Base-by-base conservation (phyloP, 352 stramenopile species). In the Hyaloperonospora arabidopsidis region DNA sequence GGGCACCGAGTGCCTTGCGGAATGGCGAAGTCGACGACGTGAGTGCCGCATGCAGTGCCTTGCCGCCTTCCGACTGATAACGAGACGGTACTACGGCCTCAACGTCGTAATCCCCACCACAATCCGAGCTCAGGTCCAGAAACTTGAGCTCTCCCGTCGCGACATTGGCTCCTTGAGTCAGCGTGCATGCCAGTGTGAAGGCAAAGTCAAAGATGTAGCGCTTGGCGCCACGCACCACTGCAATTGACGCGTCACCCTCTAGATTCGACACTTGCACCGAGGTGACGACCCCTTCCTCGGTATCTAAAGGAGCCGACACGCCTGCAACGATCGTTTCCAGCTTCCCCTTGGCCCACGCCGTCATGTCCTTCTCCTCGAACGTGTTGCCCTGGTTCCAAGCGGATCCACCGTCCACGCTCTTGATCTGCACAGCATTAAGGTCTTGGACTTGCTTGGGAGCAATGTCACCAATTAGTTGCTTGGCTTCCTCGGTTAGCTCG, bases 401-500 rank as follows among this genome's bases (percentile, higher is more conserved):
- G 34, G 87, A 96, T 2, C 79, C 86, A 17, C 82, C 86, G 21
- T 89, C 72, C 19, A 91, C 83, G 51, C 53, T 89, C 67, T 89
- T 90, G 53, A 92, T 90, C 70, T 87, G 74, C 52, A 92, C 77
- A 41, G 76, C 68, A 48, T 87, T 75, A 18, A 50, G 52, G 36
- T 95, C 70, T 21, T 82, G 68, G 17, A 93, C 82, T 56, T 89
- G 87, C 65, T 96, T 87, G 25, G 85, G 87, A 11, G 86, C 85
- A 39, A 95, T 97, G 76, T 98, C 98, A 45, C 98, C 95, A 56
- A 97, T 98, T 65, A 99, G 93, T 52, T 82, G 73, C 62, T 97
- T 98, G n/a, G 89, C 90, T 58, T 99, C 90, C 47, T 98, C 95
- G 19, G 86, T 95, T 14, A 99, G 80, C 62, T 99, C 96, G 63